A percentile compares a stretch with the other conserved stretches of the same genome.
Evolutionary conservation across 2,329 filamentous ascomycete genomes (phyloP).

Genomic region (Penicillium thymicola): DNA sequence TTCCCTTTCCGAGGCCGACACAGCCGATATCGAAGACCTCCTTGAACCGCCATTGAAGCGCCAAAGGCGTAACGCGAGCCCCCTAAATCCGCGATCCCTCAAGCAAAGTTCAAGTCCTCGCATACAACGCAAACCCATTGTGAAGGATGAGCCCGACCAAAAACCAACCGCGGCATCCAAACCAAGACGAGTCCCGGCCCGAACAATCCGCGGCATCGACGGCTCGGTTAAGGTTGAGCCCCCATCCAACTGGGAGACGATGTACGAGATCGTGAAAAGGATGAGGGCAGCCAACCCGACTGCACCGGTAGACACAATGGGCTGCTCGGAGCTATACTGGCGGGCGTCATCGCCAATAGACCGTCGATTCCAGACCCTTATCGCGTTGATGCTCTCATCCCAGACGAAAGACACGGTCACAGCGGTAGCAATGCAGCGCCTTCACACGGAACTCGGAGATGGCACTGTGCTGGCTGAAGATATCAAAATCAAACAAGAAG

Average conservation of each 20-base stretch:
- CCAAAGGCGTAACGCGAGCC: conserved; percentile 45
- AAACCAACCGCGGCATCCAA: conserved; percentile 27
- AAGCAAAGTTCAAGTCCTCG: conserved; percentile 7
- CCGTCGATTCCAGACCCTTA: conserved; percentile 78
- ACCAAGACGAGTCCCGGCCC: conserved; percentile 40
- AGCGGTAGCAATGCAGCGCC: conserved; percentile 72
- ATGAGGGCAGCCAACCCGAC: conserved; percentile 68
- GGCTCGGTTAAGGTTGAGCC: conserved; percentile 47
- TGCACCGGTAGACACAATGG: conserved; percentile 96
- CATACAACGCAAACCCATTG: conserved; percentile 21
- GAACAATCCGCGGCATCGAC: conserved; percentile 39
- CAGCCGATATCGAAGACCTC: conserved; percentile 59
- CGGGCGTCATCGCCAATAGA: conserved; percentile 47
- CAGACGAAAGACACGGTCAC: conserved; percentile 94
- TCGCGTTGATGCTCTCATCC: conserved; percentile 84
- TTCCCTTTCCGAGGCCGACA: conserved; percentile 34
- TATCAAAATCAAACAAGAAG: conserved; percentile 26
- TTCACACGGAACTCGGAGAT: conserved; percentile 67
- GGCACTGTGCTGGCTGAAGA: conserved; percentile 3
- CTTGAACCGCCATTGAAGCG: conserved; percentile 44
- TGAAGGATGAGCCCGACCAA: conserved; percentile 28
- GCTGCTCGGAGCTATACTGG: conserved; percentile 62
- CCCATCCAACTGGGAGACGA: conserved; percentile 76
- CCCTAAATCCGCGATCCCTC: conserved; percentile 23
- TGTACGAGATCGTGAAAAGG: conserved; percentile 72